Conservation (phyloP, 306 rosid genomes). For the Rosa chinensis region DNA sequence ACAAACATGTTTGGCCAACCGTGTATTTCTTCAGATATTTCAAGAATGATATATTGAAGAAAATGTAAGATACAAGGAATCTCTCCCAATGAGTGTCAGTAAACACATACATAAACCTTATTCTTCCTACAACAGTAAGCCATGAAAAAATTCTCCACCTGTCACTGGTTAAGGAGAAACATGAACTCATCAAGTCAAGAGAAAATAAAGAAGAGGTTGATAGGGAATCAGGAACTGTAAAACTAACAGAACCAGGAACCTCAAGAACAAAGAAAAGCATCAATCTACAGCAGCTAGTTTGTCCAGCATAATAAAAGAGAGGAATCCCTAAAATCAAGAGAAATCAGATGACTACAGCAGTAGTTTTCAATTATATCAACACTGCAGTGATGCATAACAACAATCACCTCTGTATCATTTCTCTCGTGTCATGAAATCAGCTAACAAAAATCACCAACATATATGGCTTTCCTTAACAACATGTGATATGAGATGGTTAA, state of each 20-base stretch:
- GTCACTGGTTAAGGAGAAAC: background rate
- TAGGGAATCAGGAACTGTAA: background rate
- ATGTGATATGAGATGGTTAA: background rate
- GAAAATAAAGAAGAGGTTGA: background rate
- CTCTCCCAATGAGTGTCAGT: background rate
- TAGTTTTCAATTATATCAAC: background rate
- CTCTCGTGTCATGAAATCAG: background rate
- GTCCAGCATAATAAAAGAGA: background rate
- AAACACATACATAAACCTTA: background rate
- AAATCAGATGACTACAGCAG: background rate
- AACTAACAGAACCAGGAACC: background rate
- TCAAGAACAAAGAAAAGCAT: background rate
- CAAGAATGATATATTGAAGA: background rate
- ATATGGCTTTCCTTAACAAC: background rate
- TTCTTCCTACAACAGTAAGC: background rate
- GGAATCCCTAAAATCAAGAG: background rate
- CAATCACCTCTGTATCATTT: background rate
- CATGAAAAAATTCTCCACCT: background rate
- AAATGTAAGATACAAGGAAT: background rate
- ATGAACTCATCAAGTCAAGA: too few species aligned
- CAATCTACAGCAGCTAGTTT: background rate
- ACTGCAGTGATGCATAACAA: constrained; percentile 5
- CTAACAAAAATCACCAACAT: background rate
- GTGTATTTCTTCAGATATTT: too few species aligned
- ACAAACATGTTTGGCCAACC: too few species aligned